A percentile compares a stretch with the other conserved stretches of the same genome.
Evolutionary conservation across 129 eudicot species (phyloP).

Genomic region (Saposhnikovia divaricata): DNA sequence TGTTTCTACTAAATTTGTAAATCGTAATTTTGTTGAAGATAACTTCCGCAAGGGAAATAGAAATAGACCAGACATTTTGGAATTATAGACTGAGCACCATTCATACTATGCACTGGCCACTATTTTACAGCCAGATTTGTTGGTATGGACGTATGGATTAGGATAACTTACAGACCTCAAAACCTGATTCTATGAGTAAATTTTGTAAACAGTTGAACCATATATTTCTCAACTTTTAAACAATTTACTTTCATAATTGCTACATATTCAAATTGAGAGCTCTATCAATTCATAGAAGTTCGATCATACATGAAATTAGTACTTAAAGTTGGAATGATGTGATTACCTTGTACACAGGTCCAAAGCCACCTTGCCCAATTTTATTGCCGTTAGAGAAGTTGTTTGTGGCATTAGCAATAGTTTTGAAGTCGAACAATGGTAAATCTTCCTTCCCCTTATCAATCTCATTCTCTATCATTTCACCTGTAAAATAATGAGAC

Average conservation of each 20-base stretch:
- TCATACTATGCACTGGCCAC: neutral
- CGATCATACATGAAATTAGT: neutral
- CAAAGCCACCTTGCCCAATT: constrained; percentile 8
- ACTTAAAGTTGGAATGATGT: neutral
- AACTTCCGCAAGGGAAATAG: neutral
- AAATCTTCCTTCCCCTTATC: neutral
- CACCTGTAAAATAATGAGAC: neutral
- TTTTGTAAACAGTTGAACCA: neutral
- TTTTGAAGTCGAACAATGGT: constrained; percentile 7
- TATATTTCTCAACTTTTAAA: too few relatives aligned
- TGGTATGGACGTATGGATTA: too few relatives aligned
- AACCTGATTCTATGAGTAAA: neutral
- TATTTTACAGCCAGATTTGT: neutral
- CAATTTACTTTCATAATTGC: neutral
- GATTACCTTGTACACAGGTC: constrained; percentile 8
- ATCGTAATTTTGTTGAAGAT: neutral
- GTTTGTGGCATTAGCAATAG: constrained; percentile 3
- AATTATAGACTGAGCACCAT: neutral
- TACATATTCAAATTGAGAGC: neutral
- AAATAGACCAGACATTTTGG: neutral
- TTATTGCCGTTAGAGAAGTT: neutral
- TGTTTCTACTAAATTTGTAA: neutral
- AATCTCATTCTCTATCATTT: neutral
- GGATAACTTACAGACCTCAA: neutral
- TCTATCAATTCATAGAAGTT: neutral